Evolutionary conservation across 2,329 filamentous ascomycete genomes (phyloP), one percentile per base, ranked within the genome.

Genomic region (Cercospora zeae-maydis): DNA sequence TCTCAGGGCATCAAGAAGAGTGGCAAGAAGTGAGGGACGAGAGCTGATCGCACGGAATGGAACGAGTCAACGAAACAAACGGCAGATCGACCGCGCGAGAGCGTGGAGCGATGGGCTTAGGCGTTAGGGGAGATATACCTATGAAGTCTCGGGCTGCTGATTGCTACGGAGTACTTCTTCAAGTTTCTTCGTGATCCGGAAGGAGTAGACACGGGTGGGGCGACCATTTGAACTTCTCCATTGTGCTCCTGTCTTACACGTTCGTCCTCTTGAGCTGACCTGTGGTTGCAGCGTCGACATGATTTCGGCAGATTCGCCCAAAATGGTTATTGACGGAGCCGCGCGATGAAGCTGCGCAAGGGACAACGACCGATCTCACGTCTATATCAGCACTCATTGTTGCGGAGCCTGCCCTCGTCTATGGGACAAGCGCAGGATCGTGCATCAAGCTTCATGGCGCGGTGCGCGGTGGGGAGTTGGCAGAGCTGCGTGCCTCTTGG

Each of bases 1-100:
- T 78, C 83, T 54, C 91, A 96, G 80, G 92, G 92, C 66, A 96
- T 98, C 83, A 97, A 97, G 88, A 97, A 96, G 86, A 95, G 90
- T 66, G 93, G 92, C 79, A 96, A 97, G 90, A 96, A 97, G 88
- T 96, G 31, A 57, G 42, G 33, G 45, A 42, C 10, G 14, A 1
- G 9, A 31, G 14, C 36, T 21, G 24, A 45, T 16, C 36, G 11
- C 16, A 42, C 16, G 39, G 30, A 39, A 56, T 31, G 42, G 34
- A 16, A 58, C 36, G 58, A 59, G 42, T 27, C 33, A n/a, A 57
- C 57, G 61, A 63, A 27, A 14, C 58, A 49, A 19, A 60, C 57
- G 57, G 62, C 57, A 58, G 62, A 53, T 33, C 52, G 31, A 36
- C 47, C 30, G 24, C n/a, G 27, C 11, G 39, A 33, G 31, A 42